phyloP scores from a whole-genome alignment of 257 asterid genomes.

The Galeopsis tetrahit region DNA sequence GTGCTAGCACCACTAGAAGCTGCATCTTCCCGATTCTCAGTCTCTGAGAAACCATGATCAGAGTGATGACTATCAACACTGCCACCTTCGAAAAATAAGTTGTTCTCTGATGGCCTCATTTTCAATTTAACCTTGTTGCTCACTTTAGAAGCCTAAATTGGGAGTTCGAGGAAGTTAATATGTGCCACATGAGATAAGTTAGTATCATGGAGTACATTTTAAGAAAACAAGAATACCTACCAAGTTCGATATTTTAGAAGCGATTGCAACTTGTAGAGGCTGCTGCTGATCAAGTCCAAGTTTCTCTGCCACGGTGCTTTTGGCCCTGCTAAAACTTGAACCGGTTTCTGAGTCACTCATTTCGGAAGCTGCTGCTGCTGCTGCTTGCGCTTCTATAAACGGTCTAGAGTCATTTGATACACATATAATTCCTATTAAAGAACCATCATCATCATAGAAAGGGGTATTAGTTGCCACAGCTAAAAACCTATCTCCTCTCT shows the following conservation, averaged over 20 bases:
- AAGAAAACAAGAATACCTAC: conserved; percentile 49
- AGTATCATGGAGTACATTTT: neutral
- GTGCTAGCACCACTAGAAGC: conserved; percentile 90
- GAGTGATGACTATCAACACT: conserved; percentile 67
- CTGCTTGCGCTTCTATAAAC: conserved; percentile 53
- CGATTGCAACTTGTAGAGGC: conserved; percentile 80
- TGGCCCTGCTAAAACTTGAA: conserved; percentile 53
- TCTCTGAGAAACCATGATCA: conserved; percentile 57
- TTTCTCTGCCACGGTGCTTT: conserved; percentile 51
- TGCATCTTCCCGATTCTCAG: conserved; percentile 77
- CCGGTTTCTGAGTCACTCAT: conserved; percentile 39
- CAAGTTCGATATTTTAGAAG: conserved; percentile 83
- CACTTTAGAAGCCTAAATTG: conserved; percentile 73
- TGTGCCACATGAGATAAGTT: conserved; percentile 22
- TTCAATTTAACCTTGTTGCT: conserved; percentile 89
- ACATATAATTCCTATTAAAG: conserved; percentile 73
- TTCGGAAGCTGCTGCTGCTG: conserved; percentile 35
- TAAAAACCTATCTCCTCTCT: conserved; percentile 69
- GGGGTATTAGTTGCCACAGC: conserved; percentile 77
- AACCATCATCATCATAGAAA: conserved; percentile 78
- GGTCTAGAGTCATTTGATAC: conserved; percentile 74
- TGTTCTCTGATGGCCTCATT: conserved; percentile 64
- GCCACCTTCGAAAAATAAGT: conserved; percentile 66
- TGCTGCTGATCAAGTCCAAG: conserved; percentile 88
- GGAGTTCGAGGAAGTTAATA: conserved; percentile 41